phyloP scores from a whole-genome alignment of 2,329 filamentous ascomycete species.

The Tolypocladium inflatum region DNA sequence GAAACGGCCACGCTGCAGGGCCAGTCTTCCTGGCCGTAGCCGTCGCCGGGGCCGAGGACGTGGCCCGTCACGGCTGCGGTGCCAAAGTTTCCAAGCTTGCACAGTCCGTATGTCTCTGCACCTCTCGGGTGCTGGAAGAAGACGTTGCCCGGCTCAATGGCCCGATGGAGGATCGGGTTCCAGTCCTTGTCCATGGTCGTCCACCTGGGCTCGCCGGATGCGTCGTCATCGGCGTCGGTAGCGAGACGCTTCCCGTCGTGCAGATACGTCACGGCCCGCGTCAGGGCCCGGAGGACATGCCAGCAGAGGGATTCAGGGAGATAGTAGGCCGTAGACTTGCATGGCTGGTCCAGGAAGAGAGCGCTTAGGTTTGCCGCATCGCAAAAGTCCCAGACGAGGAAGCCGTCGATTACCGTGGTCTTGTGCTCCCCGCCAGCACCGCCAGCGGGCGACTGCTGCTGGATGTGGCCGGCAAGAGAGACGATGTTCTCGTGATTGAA shows the following conservation, averaged over 20 bases:
- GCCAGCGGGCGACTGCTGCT: slow-evolving; percentile 10
- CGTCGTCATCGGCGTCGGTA: slow-evolving; percentile 4
- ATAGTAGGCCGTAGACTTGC: slow-evolving; percentile 17
- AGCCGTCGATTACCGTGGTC: slow-evolving; percentile 13
- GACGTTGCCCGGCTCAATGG: slow-evolving; percentile 36
- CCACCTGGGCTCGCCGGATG: slow-evolving; percentile 4
- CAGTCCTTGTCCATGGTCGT: slow-evolving; percentile 29
- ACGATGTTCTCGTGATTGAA: slow-evolving; percentile 42
- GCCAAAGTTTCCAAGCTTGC: slow-evolving; percentile 42
- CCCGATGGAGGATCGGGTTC: slow-evolving; percentile 41
- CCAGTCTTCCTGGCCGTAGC: neutral
- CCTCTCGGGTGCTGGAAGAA: slow-evolving; percentile 39
- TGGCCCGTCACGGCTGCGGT: slow-evolving; percentile 30
- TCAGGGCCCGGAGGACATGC: slow-evolving; percentile 41
- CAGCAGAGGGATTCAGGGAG: slow-evolving; percentile 45
- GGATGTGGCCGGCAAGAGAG: slow-evolving; percentile 29
- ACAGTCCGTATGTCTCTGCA: slow-evolving; percentile 40
- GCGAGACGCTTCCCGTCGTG: slow-evolving; percentile 35
- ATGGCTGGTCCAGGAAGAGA: slow-evolving; percentile 22
- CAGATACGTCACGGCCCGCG: slow-evolving; percentile 40
- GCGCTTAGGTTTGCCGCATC: slow-evolving; percentile 38
- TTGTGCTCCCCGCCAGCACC: slow-evolving; percentile 3
- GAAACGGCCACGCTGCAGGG: slow-evolving; percentile 7
- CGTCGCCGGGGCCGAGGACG: neutral
- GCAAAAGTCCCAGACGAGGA: slow-evolving; percentile 42